phyloP scores from a whole-genome alignment of 768 basidiomycete genomes.

The Boletus coccyginus region DNA sequence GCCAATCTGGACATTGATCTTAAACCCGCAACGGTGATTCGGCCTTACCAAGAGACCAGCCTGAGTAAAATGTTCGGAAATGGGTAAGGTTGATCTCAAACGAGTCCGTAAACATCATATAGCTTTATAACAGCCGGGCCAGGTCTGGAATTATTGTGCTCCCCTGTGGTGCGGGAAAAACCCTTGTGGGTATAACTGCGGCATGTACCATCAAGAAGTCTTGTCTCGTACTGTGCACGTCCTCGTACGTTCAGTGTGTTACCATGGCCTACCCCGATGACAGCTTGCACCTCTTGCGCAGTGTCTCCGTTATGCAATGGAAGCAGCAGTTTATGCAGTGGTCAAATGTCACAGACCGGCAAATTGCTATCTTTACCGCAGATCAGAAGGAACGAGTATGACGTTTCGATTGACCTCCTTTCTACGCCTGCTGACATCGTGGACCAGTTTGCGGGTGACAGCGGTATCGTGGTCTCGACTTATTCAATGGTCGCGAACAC shows the following conservation, averaged over 20 bases:
- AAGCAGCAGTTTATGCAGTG: constrained; percentile 97
- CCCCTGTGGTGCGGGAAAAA: constrained; percentile 98
- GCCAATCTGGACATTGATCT: constrained; percentile 97
- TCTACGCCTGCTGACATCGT: constrained; percentile 4
- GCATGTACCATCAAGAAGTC: constrained; percentile 99
- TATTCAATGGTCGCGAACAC: constrained; percentile 99
- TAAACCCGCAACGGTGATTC: constrained; percentile 95
- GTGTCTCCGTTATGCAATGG: constrained; percentile 98
- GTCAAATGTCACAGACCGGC: constrained; percentile 95
- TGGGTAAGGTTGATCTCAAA: constrained; percentile 52
- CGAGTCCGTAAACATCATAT: not conserved
- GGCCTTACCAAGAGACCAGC: constrained; percentile 98
- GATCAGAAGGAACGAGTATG: constrained; percentile 94
- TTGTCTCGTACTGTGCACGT: constrained; percentile 94
- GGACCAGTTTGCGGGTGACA: constrained; percentile 87
- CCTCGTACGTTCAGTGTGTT: constrained; percentile 64
- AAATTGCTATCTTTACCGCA: constrained; percentile 97
- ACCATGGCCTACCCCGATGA: not conserved
- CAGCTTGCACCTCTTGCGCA: constrained; percentile 28
- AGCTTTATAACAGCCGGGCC: constrained; percentile 64
- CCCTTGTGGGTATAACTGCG: constrained; percentile 98
- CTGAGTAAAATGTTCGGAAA: constrained; percentile 99
- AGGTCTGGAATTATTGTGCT: constrained; percentile 97
- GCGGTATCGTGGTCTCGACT: constrained; percentile 97
- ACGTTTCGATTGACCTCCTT: not conserved